Evolutionary conservation across 1,284 basidiomycete species (phyloP), one percentile per base, ranked within the genome.

Genomic region (Puccinia triticina): DNA sequence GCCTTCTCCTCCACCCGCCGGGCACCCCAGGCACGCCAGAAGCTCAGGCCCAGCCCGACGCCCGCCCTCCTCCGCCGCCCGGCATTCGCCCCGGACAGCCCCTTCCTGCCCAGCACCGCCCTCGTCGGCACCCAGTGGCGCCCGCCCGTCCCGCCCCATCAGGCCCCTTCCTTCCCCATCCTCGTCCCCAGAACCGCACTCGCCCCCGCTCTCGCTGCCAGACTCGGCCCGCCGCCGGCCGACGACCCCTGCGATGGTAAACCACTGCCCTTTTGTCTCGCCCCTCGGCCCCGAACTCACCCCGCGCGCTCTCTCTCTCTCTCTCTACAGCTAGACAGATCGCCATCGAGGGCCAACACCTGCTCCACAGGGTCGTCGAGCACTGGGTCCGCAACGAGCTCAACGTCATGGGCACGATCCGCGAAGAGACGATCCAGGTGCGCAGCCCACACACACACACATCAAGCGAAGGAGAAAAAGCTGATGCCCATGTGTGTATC

Each of bases 381-480:
- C 66, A 79, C 3, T 79, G 77, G 77, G 37, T 71, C 0, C 23
- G 77, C 14, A 79, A 79, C 53, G 77, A 79, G n/a, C n/a, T 79
- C 0, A 79, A 79, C 57, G 77, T 79, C 14, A 79, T 79, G 77
- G 77, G 77, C 12, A 79, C 77, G 26, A 71, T 79, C 32, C 34
- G 77, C 7, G 77, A 79, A 57, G 53, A 79, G 34, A 79, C 77
- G 40, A 79, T 79, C 64, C 32, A 79, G 50, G 77, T 79, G 57
- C 10, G 32, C 12, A 12, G 37, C 14, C 43, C 21, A 23, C 21
- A 12, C n/a, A 40, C n/a, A 53, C 21, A 5, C 50, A n/a, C 23
- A 3, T n/a, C 18, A 34, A 29, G 26, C 34, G 11, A 26, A 37
- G 29, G 18, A 46, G 55, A 18, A 55, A 55, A 48, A 76, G 61